Evolutionary conservation across 768 basidiomycete species (phyloP).

Genomic region (Tylopilus balloui): DNA sequence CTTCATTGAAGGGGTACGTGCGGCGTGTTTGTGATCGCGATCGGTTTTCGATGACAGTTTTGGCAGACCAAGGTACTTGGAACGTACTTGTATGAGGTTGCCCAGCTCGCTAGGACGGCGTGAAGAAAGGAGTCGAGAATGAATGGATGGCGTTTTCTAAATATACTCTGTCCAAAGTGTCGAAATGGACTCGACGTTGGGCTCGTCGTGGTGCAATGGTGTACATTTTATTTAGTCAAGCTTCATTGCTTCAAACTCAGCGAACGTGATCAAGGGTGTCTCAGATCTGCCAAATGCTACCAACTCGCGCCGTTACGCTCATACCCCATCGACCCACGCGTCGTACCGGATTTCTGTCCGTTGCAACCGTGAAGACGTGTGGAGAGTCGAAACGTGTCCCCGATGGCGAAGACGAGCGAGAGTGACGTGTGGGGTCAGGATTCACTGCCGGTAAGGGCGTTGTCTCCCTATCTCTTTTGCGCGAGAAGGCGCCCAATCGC

Average conservation of each 20-base stretch:
- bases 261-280: slow-evolving; percentile 7
- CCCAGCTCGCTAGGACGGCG: slow-evolving; percentile 11
- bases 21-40: slow-evolving; percentile 1
- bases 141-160: neutral
- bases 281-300: neutral
- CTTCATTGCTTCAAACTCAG: slow-evolving; percentile 19
- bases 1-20: slow-evolving; percentile 76
- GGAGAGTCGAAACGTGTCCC: neutral
- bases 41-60: neutral
- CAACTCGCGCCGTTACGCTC: neutral
- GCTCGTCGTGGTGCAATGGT: no score
- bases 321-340: neutral
- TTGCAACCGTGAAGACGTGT: neutral
- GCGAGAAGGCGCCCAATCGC: slow-evolving; percentile 8
- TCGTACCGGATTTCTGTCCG: neutral
- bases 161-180: neutral
- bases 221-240: no score
- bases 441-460: slow-evolving; percentile 9
- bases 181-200: neutral
- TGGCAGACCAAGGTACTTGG: slow-evolving; percentile 32
- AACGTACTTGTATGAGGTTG: slow-evolving; percentile 31
- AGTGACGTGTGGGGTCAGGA: slow-evolving; percentile 19
- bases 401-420: slow-evolving; percentile 14
- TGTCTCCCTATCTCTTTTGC: neutral
- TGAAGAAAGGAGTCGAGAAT: slow-evolving; percentile 5